phyloP scores from a whole-genome alignment of 768 basidiomycete genomes.

The Psilocybe azurescens region DNA sequence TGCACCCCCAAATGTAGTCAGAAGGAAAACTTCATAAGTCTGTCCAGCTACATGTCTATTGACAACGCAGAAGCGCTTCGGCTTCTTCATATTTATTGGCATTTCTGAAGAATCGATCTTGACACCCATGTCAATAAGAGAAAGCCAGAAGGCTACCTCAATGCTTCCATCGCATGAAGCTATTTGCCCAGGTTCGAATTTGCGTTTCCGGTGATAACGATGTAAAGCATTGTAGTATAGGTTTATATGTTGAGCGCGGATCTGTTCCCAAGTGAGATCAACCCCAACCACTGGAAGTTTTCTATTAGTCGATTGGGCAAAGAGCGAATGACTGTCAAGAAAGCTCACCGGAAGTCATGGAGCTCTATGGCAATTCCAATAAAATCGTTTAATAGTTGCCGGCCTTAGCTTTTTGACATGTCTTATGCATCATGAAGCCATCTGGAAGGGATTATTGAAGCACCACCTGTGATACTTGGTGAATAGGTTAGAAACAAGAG shows the following conservation, averaged over 20 bases:
- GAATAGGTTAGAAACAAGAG: neutral
- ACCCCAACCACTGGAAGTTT: neutral
- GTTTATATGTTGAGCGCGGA: slow-evolving; percentile 16
- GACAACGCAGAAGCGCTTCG: slow-evolving; percentile 39
- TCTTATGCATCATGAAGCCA: neutral
- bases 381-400: too few relatives aligned
- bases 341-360: neutral
- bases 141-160: slow-evolving; percentile 23
- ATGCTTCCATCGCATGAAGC: slow-evolving; percentile 29
- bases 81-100: neutral
- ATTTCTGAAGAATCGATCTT: slow-evolving; percentile 26
- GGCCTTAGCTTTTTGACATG: neutral
- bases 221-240: slow-evolving; percentile 8
- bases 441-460: neutral
- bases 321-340: neutral
- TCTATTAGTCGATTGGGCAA: neutral
- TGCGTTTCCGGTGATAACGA: slow-evolving; percentile 7
- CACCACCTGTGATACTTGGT: neutral
- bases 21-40: slow-evolving; percentile 39
- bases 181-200: slow-evolving; percentile 34
- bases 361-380: neutral
- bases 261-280: slow-evolving; percentile 21
- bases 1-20: slow-evolving; percentile 39
- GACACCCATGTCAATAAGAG: slow-evolving; percentile 26
- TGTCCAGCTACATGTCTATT: slow-evolving; percentile 32